These are phyloP conservation scores for Cutaneotrichosporon mucoides DNA, from an alignment of 1,284 basidiomycete species.

Conservation along the genomic window DNA sequence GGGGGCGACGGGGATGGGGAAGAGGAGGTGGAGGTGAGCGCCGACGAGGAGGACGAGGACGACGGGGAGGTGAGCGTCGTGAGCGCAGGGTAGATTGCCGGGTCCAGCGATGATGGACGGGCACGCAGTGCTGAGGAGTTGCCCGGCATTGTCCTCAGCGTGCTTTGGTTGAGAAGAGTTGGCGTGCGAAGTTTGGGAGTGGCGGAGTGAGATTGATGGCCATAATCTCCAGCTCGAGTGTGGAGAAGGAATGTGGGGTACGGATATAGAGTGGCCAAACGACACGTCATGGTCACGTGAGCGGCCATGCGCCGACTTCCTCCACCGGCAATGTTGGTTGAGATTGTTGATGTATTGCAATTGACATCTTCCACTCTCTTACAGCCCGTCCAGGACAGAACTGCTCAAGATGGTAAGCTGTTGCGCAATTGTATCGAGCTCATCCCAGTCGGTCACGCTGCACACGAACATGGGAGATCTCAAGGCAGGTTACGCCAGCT, in stretches of 20 bases:
- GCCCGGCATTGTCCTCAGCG: too few species aligned
- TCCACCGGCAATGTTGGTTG: too few species aligned
- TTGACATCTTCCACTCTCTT: not conserved
- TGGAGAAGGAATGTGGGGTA: too few species aligned
- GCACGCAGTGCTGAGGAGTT: not conserved
- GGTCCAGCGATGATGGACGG: not conserved
- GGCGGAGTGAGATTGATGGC: too few species aligned
- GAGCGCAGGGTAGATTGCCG: not conserved
- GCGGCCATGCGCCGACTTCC: too few species aligned
- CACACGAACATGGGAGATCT: conserved; percentile 91
- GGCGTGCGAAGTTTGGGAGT: too few species aligned
- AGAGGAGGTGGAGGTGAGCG: too few species aligned
- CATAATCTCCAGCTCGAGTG: too few species aligned
- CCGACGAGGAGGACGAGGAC: not conserved
- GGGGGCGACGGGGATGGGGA: not conserved
- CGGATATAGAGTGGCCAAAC: not conserved
- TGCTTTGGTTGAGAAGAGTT: too few species aligned
- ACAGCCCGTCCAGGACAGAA: not conserved
- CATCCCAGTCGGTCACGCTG: conserved; percentile 75
- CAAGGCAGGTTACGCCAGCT: conserved; percentile 60
- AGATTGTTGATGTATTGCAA: too few species aligned
- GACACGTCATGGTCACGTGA: not conserved
- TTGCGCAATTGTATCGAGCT: not conserved
- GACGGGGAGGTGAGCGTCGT: not conserved
- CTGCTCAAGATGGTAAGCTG: not conserved